Evolutionary conservation across 2,329 filamentous ascomycete species (phyloP), one percentile per base, ranked within the genome.

Genomic region (Trichoderma gracile): DNA sequence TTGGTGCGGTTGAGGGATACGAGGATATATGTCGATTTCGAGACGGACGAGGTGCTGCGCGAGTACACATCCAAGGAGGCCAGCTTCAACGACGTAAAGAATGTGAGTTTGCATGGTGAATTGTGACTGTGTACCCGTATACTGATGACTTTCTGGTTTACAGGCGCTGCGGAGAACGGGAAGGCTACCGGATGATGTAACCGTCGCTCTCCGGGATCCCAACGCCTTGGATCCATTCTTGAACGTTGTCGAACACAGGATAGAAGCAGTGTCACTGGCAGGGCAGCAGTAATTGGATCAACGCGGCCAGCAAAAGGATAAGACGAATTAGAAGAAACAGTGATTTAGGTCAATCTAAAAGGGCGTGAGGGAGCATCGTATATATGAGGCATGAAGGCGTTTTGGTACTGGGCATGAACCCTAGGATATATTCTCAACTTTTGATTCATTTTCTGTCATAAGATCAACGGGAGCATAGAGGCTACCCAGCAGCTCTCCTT

Each of bases 61-160:
- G 94, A 99, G 78, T 97, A 97, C 73, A 91, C 91, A 21, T 89
- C 89, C n/a, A 89, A 90, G 74, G 94, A 99, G 79, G 89, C 89
- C 58, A 83, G 80, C 60, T 97, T 96, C 75, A 89, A 89, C 30
- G 86, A 87, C 40, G 87, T 97, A 12, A 89, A 89, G 74, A 82
- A 83, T 80, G 90, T 91, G 76, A 46, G 53, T 19, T 30, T 33
- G 30, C 8, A 14, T 38, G 33, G 33, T 38, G 33, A 4, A 2
- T 14, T 12, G 14, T 3, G n/a, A n/a, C 8, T 2, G 9, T 14
- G 14, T 19, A 38, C 17, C 2, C 49, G 14, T 14, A 54, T 40
- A 17, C 19, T 40, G 17, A 21, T 4, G 1, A 9, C 10, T 17
- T 43, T 9, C 21, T 17, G 17, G 9, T 38, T 38, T 40, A 52